Percentiles rank a stretch among this genome's conserved stretches.
Evolutionary conservation across 306 rosid genomes (phyloP).

Genomic region (Cucumis hystrix): DNA sequence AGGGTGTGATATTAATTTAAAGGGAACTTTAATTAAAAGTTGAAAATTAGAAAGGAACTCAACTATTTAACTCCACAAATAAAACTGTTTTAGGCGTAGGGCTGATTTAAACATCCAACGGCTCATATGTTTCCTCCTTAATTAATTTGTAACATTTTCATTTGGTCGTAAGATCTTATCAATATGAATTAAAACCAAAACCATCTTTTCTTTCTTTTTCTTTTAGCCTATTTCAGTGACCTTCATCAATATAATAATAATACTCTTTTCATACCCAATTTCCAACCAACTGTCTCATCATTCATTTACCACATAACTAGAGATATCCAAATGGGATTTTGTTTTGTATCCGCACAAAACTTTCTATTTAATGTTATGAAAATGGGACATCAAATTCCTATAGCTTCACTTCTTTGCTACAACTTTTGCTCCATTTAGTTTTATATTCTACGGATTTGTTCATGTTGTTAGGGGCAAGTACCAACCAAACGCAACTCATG

Average conservation of each 20-base stretch:
- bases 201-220: not conserved
- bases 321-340: too few species aligned
- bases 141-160: not conserved
- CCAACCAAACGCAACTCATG: too few species aligned
- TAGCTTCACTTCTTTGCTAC: too few species aligned
- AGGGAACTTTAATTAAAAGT: not conserved
- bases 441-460: too few species aligned
- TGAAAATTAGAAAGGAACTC: not conserved
- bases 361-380: too few species aligned
- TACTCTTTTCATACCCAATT: not conserved
- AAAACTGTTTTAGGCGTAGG: not conserved
- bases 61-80: not conserved
- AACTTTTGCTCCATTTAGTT: too few species aligned
- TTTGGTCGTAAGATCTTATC: slow-evolving; percentile 1
- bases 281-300: not conserved
- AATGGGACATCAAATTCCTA: too few species aligned
- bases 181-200: not conserved
- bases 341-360: too few species aligned
- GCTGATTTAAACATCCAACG: not conserved
- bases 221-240: not conserved
- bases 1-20: not conserved
- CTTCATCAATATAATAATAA: not conserved
- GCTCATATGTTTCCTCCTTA: not conserved
- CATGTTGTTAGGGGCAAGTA: too few species aligned
- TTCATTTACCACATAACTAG: not conserved